A percentile compares a stretch with the other conserved stretches of the same genome.
These are phyloP conservation scores for Suhomyces guaymorum DNA, from an alignment of 1,139 yeast species.

Conservation along the genomic window DNA sequence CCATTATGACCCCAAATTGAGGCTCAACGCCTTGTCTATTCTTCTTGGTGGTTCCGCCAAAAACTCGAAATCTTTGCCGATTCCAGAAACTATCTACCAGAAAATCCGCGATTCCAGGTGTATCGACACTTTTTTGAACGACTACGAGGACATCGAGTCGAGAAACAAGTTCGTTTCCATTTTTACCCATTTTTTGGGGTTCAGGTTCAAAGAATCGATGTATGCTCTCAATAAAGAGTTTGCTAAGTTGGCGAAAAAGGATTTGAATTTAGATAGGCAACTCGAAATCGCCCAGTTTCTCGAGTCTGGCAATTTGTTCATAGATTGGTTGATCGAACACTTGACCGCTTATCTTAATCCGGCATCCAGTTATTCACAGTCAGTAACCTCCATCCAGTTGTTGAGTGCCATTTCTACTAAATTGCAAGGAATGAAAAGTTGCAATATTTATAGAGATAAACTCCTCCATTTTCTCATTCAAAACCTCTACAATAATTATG, in stretches of 20 bases:
- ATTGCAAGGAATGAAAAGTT: constrained; percentile 8
- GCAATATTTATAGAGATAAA: constrained; percentile 40
- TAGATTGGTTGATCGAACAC: constrained; percentile 42
- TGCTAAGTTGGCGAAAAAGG: constrained; percentile 21
- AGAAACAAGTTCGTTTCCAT: constrained; percentile 65
- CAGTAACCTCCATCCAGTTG: constrained; percentile 52
- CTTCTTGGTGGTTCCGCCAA: constrained; percentile 57
- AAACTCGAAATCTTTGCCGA: constrained; percentile 49
- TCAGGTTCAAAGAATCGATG: constrained; percentile 66
- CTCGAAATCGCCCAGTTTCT: constrained; percentile 19
- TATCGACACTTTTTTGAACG: constrained; percentile 55
- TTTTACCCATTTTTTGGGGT: constrained; percentile 55
- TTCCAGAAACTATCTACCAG: constrained; percentile 46
- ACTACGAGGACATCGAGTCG: constrained; percentile 59
- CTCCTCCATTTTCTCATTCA: constrained; percentile 55
- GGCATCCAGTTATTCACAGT: constrained; percentile 68
- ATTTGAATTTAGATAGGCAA: constrained; percentile 7
- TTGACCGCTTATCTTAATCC: constrained; percentile 53
- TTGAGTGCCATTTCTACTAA: constrained; percentile 35
- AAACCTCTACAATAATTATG: constrained; percentile 67
- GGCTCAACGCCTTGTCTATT: constrained; percentile 61
- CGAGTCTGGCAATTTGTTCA: constrained; percentile 37
- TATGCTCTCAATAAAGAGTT: constrained; percentile 56
- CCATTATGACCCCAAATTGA: constrained; percentile 45
- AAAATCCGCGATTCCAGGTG: constrained; percentile 37